These are phyloP conservation scores for Emericellopsis atlantica DNA, from an alignment of 2,329 filamentous ascomycete species.

Conservation along the genomic window DNA sequence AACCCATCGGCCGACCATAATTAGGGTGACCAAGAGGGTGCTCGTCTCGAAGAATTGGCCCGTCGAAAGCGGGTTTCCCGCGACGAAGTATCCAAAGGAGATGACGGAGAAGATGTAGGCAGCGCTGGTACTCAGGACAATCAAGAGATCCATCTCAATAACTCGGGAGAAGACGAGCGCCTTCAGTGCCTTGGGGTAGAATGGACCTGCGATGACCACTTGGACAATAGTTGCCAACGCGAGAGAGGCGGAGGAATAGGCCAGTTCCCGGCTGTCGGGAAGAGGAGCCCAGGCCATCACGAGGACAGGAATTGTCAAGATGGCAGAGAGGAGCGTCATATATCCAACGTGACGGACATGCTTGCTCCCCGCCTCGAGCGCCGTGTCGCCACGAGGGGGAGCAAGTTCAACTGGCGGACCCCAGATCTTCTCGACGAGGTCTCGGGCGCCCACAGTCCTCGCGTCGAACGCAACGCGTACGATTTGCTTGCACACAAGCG, in stretches of 20 bases:
- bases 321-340: slow-evolving; percentile 2
- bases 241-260: slow-evolving; percentile 16
- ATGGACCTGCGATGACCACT: slow-evolving; percentile 23
- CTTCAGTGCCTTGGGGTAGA: slow-evolving; percentile 29
- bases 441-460: slow-evolving; percentile 10
- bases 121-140: slow-evolving; percentile 32
- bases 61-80: slow-evolving; percentile 6
- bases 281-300: slow-evolving; percentile 7
- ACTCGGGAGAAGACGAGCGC: slow-evolving; percentile 24
- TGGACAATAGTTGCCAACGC: slow-evolving; percentile 31
- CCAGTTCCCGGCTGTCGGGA: slow-evolving; percentile 4
- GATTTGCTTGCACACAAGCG: slow-evolving; percentile 5
- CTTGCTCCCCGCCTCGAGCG: slow-evolving; percentile 1
- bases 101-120: slow-evolving; percentile 31
- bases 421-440: slow-evolving; percentile 6
- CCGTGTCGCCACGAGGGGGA: slow-evolving; percentile 5
- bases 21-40: slow-evolving; percentile 24
- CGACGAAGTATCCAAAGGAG: slow-evolving; percentile 13
- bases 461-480: slow-evolving; percentile 10
- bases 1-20: slow-evolving; percentile 23
- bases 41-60: slow-evolving; percentile 26
- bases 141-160: slow-evolving; percentile 37
- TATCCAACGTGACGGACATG: slow-evolving; percentile 25
- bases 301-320: slow-evolving; percentile 2
- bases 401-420: slow-evolving; percentile 4